These are phyloP conservation scores for Lactarius trivialis DNA, from an alignment of 768 basidiomycete species.

Conservation along the genomic window DNA sequence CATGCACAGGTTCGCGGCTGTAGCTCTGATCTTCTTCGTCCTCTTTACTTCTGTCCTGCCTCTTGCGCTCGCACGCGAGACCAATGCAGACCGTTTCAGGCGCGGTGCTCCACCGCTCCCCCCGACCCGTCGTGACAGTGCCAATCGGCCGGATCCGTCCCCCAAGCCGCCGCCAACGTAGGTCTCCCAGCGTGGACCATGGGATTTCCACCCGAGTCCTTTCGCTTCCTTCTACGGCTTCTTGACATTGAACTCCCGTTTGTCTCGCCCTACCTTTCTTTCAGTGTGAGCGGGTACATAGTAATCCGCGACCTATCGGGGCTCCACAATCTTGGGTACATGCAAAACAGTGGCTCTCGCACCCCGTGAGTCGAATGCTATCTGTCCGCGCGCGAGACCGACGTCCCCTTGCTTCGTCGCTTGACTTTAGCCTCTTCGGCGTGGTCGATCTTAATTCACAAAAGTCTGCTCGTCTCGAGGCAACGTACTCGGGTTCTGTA, in stretches of 20 bases:
- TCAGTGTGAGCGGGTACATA: background rate
- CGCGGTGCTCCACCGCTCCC: conserved; percentile 8
- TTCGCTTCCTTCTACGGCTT: background rate
- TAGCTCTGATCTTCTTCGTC: background rate
- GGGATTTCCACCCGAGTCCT: background rate
- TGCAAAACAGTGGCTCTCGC: background rate
- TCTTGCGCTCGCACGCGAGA: background rate
- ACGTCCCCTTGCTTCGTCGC: background rate
- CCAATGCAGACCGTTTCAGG: conserved; percentile 10
- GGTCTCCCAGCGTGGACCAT: background rate
- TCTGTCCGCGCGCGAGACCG: background rate
- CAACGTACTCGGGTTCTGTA: background rate
- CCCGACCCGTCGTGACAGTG: background rate
- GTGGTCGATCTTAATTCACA: background rate
- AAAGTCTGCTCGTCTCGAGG: background rate
- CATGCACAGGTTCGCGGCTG: background rate
- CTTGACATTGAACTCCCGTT: background rate
- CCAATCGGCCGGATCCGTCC: background rate
- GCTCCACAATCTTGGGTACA: background rate
- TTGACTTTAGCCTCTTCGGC: background rate
- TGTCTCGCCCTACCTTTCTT: background rate
- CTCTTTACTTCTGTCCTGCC: conserved; percentile 4
- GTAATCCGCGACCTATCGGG: conserved; percentile 6
- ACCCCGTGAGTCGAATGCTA: background rate
- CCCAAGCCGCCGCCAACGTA: background rate